Evolutionary conservation across 1,139 yeast species (phyloP), one percentile per base, ranked within the genome.

Genomic region (Candida tropicalis): DNA sequence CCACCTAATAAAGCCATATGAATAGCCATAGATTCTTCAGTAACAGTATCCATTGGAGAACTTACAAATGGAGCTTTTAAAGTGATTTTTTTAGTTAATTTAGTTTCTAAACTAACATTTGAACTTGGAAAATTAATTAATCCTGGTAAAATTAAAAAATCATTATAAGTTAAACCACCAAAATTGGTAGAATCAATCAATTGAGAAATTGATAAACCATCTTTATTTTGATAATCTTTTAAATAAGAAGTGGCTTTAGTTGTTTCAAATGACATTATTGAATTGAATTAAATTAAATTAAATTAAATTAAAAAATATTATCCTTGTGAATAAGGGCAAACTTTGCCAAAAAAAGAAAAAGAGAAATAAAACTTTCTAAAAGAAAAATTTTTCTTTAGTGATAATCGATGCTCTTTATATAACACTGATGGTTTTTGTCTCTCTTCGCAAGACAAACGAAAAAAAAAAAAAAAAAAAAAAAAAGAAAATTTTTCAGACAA

Each of bases 21-120:
- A 59, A 95, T 93, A 54, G 99, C 99, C 99, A 93, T 93, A 50
- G 84, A 87, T 51, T 90, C 76, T 75, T 93, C 99, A 47, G 99
- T 95, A 52, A 93, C 99, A 42, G 99, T 93, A 71, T 93, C 99
- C 99, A 93, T 93, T 58, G 99, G 99, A 60, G 97, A 89, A 28
- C 98, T 91, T 51, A 93, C 93, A 58, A 93, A 88, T 50, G 99
- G 99, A 41, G 97, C 76, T 74, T 87, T 90, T 69, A 93, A 78
- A 45, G 95, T 73, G 74, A 93, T 93, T 62, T 85, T 87, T 76
- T 87, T 90, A 64, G 99, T 90, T 68, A 93, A 77, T 67, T 79
- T 86, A 53, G 96, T 79, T 58, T 90, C 96, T 62, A 91, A 77
- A 45, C 74, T 70, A 48, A 95, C 98, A 27, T 57, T 71, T 42